Evolutionary conservation across 73 alveolate genomes (phyloP), one percentile per base, ranked within the genome.

Genomic region (Paramecium octaurelia): DNA sequence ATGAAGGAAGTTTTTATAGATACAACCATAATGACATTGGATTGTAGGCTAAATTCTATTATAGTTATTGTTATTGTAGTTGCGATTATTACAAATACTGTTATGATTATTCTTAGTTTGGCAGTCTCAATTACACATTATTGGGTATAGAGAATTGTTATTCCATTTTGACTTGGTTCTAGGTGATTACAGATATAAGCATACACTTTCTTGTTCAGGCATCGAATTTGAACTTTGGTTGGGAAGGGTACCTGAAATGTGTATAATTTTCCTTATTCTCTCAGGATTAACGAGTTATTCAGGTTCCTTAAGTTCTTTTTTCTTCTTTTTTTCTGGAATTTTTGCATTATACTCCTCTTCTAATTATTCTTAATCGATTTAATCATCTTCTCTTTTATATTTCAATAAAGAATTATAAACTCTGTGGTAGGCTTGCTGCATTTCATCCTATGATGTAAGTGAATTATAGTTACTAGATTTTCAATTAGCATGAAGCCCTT

Each of bases 401-500:
- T 42, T 42, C 20, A 75, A 14, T 38, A 75, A 75, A 2, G 68
- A 38, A 38, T 75, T 23, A 75, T 75, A 75, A 75, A 75, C 88
- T 21, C 46, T 42, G 18, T 16, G 35, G 18, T 75, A 75, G 6
- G 88, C 88, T 38, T 34, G 6, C 14, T 75, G 27, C 38, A 75
- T 75, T 75, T 75, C 69, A 75, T 75, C 68, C 88, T 75, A 75
- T 29, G 9, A 1, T 71, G 5, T n/a, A 75, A 11, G 8, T 42
- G 4, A 12, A 12, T 0, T 3, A 75, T 34, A 4, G 3, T 48
- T 48, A 75, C 93, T 34, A 87, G 20, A 68, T 87, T 77, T 23
- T 68, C 76, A 40, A 87, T 50, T 68, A n/a, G 42, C 0, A 14
- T 60, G 44, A 87, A 87, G n/a, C 76, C 76, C 69, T 87, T 87